Base-by-base conservation (phyloP, 192 early-diverging fungal species). In the Backusella parvicylindrica region DNA sequence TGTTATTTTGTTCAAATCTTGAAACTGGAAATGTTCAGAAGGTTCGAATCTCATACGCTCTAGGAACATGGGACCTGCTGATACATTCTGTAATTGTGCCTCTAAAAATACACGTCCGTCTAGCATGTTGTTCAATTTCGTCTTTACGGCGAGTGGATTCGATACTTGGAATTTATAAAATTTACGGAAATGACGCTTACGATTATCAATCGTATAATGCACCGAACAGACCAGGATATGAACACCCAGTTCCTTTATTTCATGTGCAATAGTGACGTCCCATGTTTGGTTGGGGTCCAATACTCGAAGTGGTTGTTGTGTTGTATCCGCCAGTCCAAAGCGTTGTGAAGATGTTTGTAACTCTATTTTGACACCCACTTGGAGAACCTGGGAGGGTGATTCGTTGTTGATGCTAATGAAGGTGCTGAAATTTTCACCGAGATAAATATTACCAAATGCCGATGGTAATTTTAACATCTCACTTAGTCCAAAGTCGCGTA, bases 121-220 rank as follows among this genome's bases (percentile, higher is more conserved):
- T 15, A 77, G 64, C 73, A 95, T 80, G 32, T 92, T 91, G 84
- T 99, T 96, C 56, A 98, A 91, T 73, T 97, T 98, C 11, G 97
- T 99, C 82, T 97, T 98, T 65, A 99, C 97, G 11, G 95, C 88
- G 37, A 99, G 86, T 47, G 97, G 97, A 81, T 99, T 99, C 53
- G 94, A 79, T 16, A 97, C 97, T 85, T 97, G 95, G 80, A 99
- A 99, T 74, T 95, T 97, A 89, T 95, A 99, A 76, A 95, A 95
- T 77, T 95, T 95, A 63, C 95, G 88, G 80, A 98, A 91, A 33
- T 81, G 86, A 33, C 91, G 90, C 67, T 86, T 86, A 71, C 89
- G 86, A 30, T 89, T 88, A 64, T 93, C 90, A 31, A 87, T 81
- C 0, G 88, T 88, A 75, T 98, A 99, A n/a, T 89, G 85, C 6